phyloP scores from a whole-genome alignment of 345 rosid genomes.

The Rhodamnia rubescens region DNA sequence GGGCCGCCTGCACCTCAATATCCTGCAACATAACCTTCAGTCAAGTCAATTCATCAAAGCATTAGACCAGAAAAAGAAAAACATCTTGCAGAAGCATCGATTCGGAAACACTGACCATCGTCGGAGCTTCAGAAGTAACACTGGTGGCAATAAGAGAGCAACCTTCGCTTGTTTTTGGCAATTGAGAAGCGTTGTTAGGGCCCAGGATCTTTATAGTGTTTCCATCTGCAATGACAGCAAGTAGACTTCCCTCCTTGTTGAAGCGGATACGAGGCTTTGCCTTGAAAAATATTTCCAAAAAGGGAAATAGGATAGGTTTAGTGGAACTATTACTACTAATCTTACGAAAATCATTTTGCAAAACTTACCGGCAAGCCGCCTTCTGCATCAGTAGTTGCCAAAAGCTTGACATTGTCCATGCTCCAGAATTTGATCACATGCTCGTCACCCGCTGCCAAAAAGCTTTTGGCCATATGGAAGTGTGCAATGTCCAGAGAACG shows the following conservation, averaged over 20 bases:
- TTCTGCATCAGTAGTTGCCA: slow-evolving; percentile 19
- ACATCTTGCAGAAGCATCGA: not conserved
- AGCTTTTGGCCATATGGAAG: slow-evolving; percentile 13
- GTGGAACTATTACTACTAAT: not conserved
- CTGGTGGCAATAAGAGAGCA: slow-evolving; percentile 4
- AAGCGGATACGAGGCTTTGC: slow-evolving; percentile 18
- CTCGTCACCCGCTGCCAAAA: slow-evolving; percentile 34
- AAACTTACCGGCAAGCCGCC: slow-evolving; percentile 33
- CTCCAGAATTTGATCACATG: slow-evolving; percentile 20
- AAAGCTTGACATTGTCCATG: slow-evolving; percentile 22
- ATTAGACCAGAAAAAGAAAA: not conserved
- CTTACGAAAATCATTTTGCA: not conserved
- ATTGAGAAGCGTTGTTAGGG: not conserved
- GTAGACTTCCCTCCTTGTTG: slow-evolving; percentile 18
- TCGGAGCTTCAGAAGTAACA: slow-evolving; percentile 10
- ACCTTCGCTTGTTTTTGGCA: slow-evolving; percentile 1
- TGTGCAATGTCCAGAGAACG: slow-evolving; percentile 10
- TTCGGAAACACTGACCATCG: slow-evolving; percentile 15
- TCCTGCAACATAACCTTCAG: not conserved
- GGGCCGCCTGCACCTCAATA: not conserved
- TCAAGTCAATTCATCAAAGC: not conserved
- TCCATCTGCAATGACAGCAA: slow-evolving; percentile 16
- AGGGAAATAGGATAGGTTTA: not conserved
- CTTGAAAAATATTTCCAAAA: slow-evolving; percentile 3
- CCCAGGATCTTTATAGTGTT: slow-evolving; percentile 26